Evolutionary conservation across 2,329 filamentous ascomycete species (phyloP).

Genomic region (Fusarium mexicanum): DNA sequence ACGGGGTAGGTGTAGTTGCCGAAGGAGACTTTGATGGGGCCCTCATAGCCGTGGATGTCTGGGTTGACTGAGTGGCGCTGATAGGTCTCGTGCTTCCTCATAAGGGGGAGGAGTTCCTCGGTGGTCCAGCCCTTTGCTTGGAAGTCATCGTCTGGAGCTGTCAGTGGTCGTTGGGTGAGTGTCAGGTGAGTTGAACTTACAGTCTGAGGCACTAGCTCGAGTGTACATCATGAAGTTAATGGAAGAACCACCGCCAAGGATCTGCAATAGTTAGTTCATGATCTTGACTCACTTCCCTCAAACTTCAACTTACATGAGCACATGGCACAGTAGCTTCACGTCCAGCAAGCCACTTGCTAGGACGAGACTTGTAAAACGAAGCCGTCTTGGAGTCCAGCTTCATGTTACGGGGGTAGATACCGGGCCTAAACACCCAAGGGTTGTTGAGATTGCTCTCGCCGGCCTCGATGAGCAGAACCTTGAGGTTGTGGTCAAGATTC

Average conservation of each 20-base stretch:
- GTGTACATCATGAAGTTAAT: conserved; percentile 78
- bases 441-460: conserved; percentile 81
- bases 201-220: conserved; percentile 42
- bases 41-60: conserved; percentile 79
- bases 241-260: conserved; percentile 76
- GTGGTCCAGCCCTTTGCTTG: conserved; percentile 83
- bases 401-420: conserved; percentile 83
- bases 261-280: conserved; percentile 22
- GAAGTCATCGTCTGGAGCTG: conserved; percentile 68
- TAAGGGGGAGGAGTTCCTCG: conserved; percentile 77
- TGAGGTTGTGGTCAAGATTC: conserved; percentile 79
- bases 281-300: neutral
- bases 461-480: conserved; percentile 74
- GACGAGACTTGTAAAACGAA: conserved; percentile 81
- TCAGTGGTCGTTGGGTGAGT: neutral
- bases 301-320: conserved; percentile 58
- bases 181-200: neutral
- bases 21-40: conserved; percentile 84
- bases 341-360: conserved; percentile 76
- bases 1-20: conserved; percentile 84
- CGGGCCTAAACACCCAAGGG: conserved; percentile 79
- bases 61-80: conserved; percentile 71
- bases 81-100: conserved; percentile 85
- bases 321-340: conserved; percentile 78
- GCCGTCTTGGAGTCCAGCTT: conserved; percentile 82